Conservation (phyloP, 1,284 basidiomycete genomes). For the Rhodotorula sp. region DNA sequence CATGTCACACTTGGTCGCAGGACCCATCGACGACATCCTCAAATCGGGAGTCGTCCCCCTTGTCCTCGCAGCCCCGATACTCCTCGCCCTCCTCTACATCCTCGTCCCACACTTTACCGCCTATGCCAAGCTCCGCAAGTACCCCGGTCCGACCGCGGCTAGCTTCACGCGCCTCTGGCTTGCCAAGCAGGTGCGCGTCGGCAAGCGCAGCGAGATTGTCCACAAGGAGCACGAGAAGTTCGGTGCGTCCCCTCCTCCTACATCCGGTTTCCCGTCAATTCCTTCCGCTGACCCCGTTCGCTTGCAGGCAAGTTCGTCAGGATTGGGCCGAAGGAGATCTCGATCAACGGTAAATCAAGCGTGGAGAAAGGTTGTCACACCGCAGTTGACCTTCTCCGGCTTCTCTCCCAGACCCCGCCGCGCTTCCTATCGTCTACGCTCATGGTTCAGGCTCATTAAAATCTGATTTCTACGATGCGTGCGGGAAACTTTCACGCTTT, state of each 20-base stretch:
- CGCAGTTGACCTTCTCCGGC: conserved; percentile 55
- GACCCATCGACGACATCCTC: conserved; percentile 8
- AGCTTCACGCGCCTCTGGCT: conserved; percentile 77
- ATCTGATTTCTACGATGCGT: conserved; percentile 57
- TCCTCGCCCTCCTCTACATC: conserved; percentile 33
- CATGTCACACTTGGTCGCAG: conserved; percentile 10
- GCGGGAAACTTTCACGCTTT: background rate
- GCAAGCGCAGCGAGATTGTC: conserved; percentile 72
- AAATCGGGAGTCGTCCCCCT: background rate
- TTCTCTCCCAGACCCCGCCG: conserved; percentile 74
- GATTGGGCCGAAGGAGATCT: conserved; percentile 29
- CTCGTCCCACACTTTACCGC: conserved; percentile 38
- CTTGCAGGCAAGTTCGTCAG: conserved; percentile 24
- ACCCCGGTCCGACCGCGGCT: conserved; percentile 74
- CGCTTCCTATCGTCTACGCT: conserved; percentile 65
- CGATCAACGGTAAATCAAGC: conserved; percentile 9
- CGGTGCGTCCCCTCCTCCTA: conserved; percentile 59
- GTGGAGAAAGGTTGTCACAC: too few relatives aligned
- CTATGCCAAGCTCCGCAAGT: conserved; percentile 24
- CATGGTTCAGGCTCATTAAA: conserved; percentile 42
- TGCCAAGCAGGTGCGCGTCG: conserved; percentile 62
- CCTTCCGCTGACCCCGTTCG: too few relatives aligned
- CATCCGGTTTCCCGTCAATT: too few relatives aligned
- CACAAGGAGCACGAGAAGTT: conserved; percentile 73
- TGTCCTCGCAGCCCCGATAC: conserved; percentile 20